Conservation (phyloP, 1,139 yeast genomes). For the Wickerhamomyces sp. region DNA sequence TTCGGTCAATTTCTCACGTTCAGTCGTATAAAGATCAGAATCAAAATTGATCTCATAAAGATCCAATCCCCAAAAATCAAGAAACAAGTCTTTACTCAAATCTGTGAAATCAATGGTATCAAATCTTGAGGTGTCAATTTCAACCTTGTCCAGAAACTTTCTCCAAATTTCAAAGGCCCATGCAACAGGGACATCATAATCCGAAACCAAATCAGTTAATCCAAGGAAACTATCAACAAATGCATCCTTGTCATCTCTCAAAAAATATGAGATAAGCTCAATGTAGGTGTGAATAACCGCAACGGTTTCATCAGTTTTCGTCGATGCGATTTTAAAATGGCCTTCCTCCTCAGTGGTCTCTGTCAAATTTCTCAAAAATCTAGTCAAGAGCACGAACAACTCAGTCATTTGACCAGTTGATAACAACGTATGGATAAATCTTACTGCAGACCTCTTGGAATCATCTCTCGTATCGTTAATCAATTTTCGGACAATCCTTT, state of each 20-base stretch:
- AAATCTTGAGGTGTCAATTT: slow-evolving; percentile 18
- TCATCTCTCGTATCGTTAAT: slow-evolving; percentile 59
- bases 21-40: slow-evolving; percentile 44
- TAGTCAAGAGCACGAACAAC: slow-evolving; percentile 58
- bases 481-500: slow-evolving; percentile 50
- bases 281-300: slow-evolving; percentile 61
- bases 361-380: slow-evolving; percentile 39
- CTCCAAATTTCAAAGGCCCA: slow-evolving; percentile 88
- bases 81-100: slow-evolving; percentile 44
- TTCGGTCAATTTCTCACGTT: slow-evolving; percentile 31
- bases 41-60: slow-evolving; percentile 70
- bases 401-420: slow-evolving; percentile 51
- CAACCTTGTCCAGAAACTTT: slow-evolving; percentile 25
- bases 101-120: slow-evolving; percentile 31
- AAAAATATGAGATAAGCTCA: slow-evolving; percentile 52
- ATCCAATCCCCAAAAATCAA: slow-evolving; percentile 69
- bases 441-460: slow-evolving; percentile 43
- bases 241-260: slow-evolving; percentile 28
- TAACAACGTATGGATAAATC: slow-evolving; percentile 45
- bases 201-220: slow-evolving; percentile 39
- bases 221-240: slow-evolving; percentile 39
- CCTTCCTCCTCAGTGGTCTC: slow-evolving; percentile 35
- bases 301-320: slow-evolving; percentile 66
- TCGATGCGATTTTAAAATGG: slow-evolving; percentile 70
- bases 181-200: slow-evolving; percentile 49